Evolutionary conservation across 2,329 filamentous ascomycete genomes (phyloP).

Genomic region (Fusarium virguliforme): DNA sequence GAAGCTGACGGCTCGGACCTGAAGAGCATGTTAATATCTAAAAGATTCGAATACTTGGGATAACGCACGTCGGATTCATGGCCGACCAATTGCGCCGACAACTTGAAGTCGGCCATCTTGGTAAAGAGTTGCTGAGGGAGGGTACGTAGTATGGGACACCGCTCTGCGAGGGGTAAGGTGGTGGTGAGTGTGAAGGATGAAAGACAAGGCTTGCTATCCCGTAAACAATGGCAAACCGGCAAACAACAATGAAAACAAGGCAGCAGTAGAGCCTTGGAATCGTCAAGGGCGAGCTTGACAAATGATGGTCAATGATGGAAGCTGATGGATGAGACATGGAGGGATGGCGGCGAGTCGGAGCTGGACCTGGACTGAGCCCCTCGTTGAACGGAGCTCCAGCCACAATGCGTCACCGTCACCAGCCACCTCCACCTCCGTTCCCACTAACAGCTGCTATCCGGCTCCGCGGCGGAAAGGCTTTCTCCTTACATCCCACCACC

Average conservation of each 20-base stretch:
- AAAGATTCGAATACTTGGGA: background rate
- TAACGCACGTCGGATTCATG: constrained; percentile 91
- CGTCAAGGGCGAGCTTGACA: constrained; percentile 25
- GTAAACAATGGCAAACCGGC: constrained; percentile 20
- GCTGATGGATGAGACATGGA: constrained; percentile 27
- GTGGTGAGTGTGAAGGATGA: constrained; percentile 20
- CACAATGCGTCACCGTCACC: constrained; percentile 50
- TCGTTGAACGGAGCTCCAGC: constrained; percentile 40
- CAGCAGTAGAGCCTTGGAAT: constrained; percentile 25
- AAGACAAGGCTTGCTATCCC: constrained; percentile 34
- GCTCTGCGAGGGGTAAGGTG: constrained; percentile 21
- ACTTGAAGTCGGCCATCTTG: constrained; percentile 84
- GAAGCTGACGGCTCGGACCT: constrained; percentile 92
- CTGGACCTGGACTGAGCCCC: constrained; percentile 28
- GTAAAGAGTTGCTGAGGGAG: constrained; percentile 54
- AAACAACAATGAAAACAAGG: constrained; percentile 23
- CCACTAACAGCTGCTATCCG: background rate
- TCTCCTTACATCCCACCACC: background rate
- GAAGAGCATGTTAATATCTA: constrained; percentile 36
- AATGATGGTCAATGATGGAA: constrained; percentile 52
- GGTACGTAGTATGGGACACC: constrained; percentile 21
- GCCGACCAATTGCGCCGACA: constrained; percentile 89
- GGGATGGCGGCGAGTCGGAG: constrained; percentile 11
- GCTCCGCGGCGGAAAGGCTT: background rate
- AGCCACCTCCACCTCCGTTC: constrained; percentile 45